These are phyloP conservation scores for Cyphellophora europaea DNA, from an alignment of 2,329 filamentous ascomycete species.

Conservation along the genomic window DNA sequence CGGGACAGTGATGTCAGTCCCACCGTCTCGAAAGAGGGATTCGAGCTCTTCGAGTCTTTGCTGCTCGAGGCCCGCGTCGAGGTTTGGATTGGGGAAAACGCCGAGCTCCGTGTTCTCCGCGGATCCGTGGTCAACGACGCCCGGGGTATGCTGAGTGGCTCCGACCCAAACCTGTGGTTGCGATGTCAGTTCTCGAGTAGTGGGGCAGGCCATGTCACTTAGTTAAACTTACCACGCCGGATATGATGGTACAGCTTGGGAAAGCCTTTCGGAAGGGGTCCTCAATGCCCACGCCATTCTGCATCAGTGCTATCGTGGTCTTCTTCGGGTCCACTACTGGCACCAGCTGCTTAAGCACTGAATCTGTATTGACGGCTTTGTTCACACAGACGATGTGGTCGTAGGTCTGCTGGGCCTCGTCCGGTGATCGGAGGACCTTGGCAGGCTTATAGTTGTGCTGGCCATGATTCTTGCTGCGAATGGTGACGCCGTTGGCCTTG, in stretches of 20 bases:
- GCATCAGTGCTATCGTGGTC: conserved; percentile 27
- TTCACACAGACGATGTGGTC: conserved; percentile 31
- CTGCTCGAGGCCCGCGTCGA: conserved; percentile 21
- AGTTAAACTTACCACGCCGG: conserved; percentile 31
- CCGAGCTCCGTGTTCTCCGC: conserved; percentile 49
- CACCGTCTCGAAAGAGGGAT: conserved; percentile 29
- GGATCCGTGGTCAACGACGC: conserved; percentile 40
- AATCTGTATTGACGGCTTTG: conserved; percentile 45
- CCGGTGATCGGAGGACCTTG: conserved; percentile 30
- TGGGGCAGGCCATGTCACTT: too few relatives aligned
- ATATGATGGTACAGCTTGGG: conserved; percentile 25
- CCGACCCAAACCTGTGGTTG: conserved; percentile 46
- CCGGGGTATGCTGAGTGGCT: conserved; percentile 40
- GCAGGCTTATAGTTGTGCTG: conserved; percentile 24
- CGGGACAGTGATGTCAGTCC: conserved; percentile 28
- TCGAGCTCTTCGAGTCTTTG: conserved; percentile 32
- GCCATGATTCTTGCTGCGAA: conserved; percentile 32
- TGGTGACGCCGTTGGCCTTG: conserved; percentile 27
- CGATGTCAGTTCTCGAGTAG: too few relatives aligned
- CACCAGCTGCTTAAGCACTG: conserved; percentile 51
- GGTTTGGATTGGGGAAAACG: conserved; percentile 33
- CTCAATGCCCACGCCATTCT: conserved; percentile 31
- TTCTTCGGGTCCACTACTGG: conserved; percentile 26
- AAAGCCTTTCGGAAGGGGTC: conserved; percentile 27
- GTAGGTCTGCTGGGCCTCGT: conserved; percentile 23